These are phyloP conservation scores for Xylaria sp. DNA, from an alignment of 2,329 filamentous ascomycete species.

Conservation along the genomic window DNA sequence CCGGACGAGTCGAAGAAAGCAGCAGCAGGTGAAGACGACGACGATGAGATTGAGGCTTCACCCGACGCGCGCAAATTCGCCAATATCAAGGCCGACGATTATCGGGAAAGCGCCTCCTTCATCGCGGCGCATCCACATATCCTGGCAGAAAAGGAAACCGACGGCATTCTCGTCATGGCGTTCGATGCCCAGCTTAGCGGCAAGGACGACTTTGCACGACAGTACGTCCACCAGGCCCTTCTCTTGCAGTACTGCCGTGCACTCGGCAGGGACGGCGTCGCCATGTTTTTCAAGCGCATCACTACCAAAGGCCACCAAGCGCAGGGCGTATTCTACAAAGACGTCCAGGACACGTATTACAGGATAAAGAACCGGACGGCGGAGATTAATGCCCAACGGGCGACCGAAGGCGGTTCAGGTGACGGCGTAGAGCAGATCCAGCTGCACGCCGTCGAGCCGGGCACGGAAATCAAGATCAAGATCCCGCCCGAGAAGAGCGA, in stretches of 20 bases:
- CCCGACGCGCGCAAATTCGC: slow-evolving; percentile 80
- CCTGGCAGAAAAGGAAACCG: slow-evolving; percentile 81
- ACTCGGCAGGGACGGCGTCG: slow-evolving; percentile 83
- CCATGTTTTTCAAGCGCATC: slow-evolving; percentile 94
- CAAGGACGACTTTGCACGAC: slow-evolving; percentile 74
- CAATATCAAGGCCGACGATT: slow-evolving; percentile 75
- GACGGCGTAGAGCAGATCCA: slow-evolving; percentile 93
- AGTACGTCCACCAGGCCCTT: slow-evolving; percentile 91
- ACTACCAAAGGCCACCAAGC: slow-evolving; percentile 89
- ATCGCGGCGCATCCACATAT: slow-evolving; percentile 78
- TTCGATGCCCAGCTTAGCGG: slow-evolving; percentile 85
- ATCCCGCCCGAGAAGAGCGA: slow-evolving; percentile 72
- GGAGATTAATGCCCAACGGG: slow-evolving; percentile 65
- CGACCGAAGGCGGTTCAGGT: slow-evolving; percentile 51
- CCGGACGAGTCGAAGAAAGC: slow-evolving; percentile 27
- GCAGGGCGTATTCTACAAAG: slow-evolving; percentile 86
- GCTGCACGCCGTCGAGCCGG: slow-evolving; percentile 91
- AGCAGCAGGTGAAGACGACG: slow-evolving; percentile 60
- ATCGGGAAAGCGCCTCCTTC: slow-evolving; percentile 73
- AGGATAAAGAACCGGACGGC: slow-evolving; percentile 76
- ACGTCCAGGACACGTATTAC: slow-evolving; percentile 85
- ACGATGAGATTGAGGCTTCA: slow-evolving; percentile 75
- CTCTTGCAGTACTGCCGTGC: slow-evolving; percentile 93
- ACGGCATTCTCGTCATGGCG: slow-evolving; percentile 86
- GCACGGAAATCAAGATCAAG: slow-evolving; percentile 85